These are phyloP conservation scores for Sclerotinia spermophila DNA, from an alignment of 2,329 filamentous ascomycete species.

Conservation along the genomic window DNA sequence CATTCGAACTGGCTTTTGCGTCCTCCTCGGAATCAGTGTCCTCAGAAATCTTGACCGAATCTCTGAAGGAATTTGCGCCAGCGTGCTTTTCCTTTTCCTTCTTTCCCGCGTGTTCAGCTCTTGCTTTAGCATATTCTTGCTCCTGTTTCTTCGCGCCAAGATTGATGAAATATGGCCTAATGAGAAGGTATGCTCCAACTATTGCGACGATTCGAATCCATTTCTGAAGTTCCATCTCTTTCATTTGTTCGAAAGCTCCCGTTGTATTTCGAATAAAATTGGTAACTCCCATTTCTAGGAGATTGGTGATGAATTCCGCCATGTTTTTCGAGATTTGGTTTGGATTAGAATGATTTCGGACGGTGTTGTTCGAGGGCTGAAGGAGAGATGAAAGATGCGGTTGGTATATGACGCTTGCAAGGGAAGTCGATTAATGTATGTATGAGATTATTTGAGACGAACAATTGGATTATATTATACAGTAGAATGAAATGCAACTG, in stretches of 20 bases:
- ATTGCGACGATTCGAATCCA: constrained; percentile 69
- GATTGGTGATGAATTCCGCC: constrained; percentile 16
- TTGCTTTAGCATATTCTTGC: constrained; percentile 54
- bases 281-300: constrained; percentile 20
- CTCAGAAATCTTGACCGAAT: constrained; percentile 46
- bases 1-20: constrained; percentile 37
- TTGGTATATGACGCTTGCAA: background rate
- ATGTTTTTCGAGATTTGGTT: background rate
- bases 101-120: constrained; percentile 38
- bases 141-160: constrained; percentile 60
- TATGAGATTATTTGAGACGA: background rate
- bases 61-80: constrained; percentile 62
- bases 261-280: constrained; percentile 25
- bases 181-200: constrained; percentile 67
- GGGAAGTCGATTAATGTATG: background rate
- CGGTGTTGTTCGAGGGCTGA: background rate
- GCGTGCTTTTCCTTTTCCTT: constrained; percentile 39
- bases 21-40: constrained; percentile 50
- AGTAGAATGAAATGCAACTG: background rate
- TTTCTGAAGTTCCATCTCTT: constrained; percentile 46
- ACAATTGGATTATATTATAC: background rate
- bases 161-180: constrained; percentile 72
- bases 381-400: background rate
- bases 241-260: constrained; percentile 41
- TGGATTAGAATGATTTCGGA: background rate